phyloP scores from a whole-genome alignment of 2,329 filamentous ascomycete genomes.

The Alternaria incomplexa region DNA sequence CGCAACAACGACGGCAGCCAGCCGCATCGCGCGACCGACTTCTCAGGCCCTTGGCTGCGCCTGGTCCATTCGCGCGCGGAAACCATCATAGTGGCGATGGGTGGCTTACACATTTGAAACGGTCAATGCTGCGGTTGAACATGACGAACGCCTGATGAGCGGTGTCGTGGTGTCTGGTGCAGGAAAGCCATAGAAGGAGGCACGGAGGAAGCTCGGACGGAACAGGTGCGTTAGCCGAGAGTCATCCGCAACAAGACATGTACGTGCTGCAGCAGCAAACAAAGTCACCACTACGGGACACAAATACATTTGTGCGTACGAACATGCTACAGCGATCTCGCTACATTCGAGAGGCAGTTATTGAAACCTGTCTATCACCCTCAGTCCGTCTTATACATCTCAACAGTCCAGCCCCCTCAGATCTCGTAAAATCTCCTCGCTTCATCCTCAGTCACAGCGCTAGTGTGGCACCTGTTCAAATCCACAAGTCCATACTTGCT shows the following conservation, averaged over 20 bases:
- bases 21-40: slow-evolving; percentile 5
- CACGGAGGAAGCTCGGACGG: not conserved
- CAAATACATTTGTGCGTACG: not conserved
- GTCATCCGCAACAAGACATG: not conserved
- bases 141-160: not conserved
- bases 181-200: not conserved
- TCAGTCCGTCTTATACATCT: not conserved
- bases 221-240: not conserved
- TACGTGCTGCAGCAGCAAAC: not conserved
- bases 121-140: not conserved
- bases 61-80: not conserved
- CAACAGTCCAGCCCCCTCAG: not conserved
- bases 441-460: slow-evolving; percentile 71
- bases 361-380: not conserved
- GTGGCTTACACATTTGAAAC: not conserved
- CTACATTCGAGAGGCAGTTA: not conserved
- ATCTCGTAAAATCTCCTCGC: slow-evolving; percentile 57
- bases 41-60: not conserved
- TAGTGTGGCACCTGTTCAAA: slow-evolving; percentile 65
- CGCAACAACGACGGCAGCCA: slow-evolving; percentile 11
- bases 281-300: not conserved
- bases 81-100: not conserved
- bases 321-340: not conserved
- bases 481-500: slow-evolving; percentile 77
- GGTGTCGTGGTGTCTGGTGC: not conserved